Percentiles rank a stretch among this genome's conserved stretches.
phyloP scores from a whole-genome alignment of 2,329 filamentous ascomycete species.

The Xylariaceae sp. region DNA sequence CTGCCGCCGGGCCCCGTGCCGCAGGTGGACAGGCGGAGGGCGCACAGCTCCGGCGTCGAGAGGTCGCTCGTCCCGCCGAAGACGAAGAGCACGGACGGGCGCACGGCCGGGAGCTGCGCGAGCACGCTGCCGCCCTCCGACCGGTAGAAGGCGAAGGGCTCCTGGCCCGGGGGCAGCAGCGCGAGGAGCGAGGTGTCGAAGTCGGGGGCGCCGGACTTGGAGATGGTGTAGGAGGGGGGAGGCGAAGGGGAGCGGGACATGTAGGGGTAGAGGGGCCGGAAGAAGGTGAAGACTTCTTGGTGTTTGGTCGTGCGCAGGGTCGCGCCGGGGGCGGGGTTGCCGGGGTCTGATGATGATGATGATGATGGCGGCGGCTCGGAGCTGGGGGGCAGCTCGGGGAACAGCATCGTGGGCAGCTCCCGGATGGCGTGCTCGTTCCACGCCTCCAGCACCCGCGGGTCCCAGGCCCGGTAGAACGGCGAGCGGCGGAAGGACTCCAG shows the following conservation, averaged over 20 bases:
- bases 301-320: conserved; percentile 84
- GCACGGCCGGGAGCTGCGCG: conserved; percentile 61
- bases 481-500: conserved; percentile 68
- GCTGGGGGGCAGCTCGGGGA: conserved; percentile 47
- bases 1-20: conserved; percentile 71
- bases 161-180: conserved; percentile 37
- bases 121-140: conserved; percentile 66
- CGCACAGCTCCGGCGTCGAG: conserved; percentile 54
- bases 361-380: too few relatives aligned
- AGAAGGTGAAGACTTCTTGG: conserved; percentile 83
- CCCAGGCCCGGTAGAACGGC: conserved; percentile 83
- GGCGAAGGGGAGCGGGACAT: conserved; percentile 47
- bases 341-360: too few relatives aligned
- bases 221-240: conserved; percentile 49
- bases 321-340: conserved; percentile 54
- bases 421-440: conserved; percentile 79
- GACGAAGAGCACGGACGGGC: conserved; percentile 71
- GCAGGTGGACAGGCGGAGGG: conserved; percentile 67
- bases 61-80: conserved; percentile 68
- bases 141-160: conserved; percentile 67
- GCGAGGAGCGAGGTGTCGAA: conserved; percentile 48
- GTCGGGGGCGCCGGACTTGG: conserved; percentile 49
- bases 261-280: conserved; percentile 63
- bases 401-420: conserved; percentile 68
- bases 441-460: conserved; percentile 75